Percentiles rank a stretch among this genome's conserved stretches.
These are phyloP conservation scores for Aspergillus sp. DNA, from an alignment of 2,329 filamentous ascomycete species.

Conservation along the genomic window DNA sequence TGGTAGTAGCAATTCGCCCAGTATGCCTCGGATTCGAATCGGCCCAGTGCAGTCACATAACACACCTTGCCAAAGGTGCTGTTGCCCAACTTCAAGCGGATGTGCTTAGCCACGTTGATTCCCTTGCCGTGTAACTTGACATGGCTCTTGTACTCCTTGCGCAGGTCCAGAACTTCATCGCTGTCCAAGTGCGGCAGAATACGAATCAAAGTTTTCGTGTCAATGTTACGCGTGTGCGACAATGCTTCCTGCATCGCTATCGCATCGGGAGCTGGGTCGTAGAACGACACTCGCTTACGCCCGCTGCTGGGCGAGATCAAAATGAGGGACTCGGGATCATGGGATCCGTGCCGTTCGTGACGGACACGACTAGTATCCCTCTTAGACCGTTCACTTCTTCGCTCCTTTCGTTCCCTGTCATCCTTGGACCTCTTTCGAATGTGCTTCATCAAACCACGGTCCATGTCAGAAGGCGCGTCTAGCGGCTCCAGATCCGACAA, in stretches of 20 bases:
- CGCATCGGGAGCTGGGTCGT: constrained; percentile 78
- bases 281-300: constrained; percentile 67
- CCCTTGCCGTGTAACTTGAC: constrained; percentile 60
- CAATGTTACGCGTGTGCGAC: constrained; percentile 59
- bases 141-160: constrained; percentile 84
- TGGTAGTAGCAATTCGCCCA: constrained; percentile 99
- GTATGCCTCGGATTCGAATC: constrained; percentile 90
- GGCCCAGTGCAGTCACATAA: constrained; percentile 82
- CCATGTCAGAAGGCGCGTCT: constrained; percentile 24
- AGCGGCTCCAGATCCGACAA: constrained; percentile 47
- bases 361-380: constrained; percentile 16
- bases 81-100: constrained; percentile 47
- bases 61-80: constrained; percentile 74
- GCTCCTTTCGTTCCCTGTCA: constrained; percentile 25
- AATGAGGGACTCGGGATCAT: constrained; percentile 34
- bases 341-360: constrained; percentile 23
- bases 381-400: constrained; percentile 21
- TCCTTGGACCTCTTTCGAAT: constrained; percentile 22
- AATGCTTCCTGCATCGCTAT: constrained; percentile 71
- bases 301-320: constrained; percentile 43
- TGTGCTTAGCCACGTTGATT: constrained; percentile 48
- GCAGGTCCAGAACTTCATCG: constrained; percentile 80
- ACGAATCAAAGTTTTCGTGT: constrained; percentile 69
- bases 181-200: constrained; percentile 80
- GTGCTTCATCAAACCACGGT: constrained; percentile 19